Evolutionary conservation across 1,284 basidiomycete species (phyloP), one percentile per base, ranked within the genome.

Genomic region (Fistulina hepatica): DNA sequence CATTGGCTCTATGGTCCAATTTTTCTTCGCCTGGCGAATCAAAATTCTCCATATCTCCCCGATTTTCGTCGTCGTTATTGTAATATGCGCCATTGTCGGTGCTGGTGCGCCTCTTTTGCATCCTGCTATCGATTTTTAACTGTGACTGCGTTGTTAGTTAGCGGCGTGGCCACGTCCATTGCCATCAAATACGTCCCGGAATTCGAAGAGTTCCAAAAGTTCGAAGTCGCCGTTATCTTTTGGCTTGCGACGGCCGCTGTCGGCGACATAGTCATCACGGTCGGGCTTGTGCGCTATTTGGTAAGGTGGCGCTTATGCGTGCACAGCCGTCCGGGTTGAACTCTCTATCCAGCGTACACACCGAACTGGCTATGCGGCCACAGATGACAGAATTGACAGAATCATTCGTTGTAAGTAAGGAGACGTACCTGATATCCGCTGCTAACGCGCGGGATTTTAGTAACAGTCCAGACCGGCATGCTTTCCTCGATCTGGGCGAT

Each of bases 1-100:
- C 12, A 56, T 60, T 28, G 54, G 55, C 11, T 45, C 52, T 4
- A 45, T 53, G 30, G 55, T 61, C 10, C 59, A 64, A 43, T 39
- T 48, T 3, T 63, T 61, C 48, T 60, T 59, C 37, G 59, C 28
- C 8, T 31, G 28, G 28, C 28, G 28, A 10, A 31, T 31, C 28
- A 13, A 19, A 8, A 19, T 31, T 19, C 28, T 31, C 13, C 15
- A 31, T 16, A 31, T 31, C 15, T 16, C 15, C 28, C 19, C 15
- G 28, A 31, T 31, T 13, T 31, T 31, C 28, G 15, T 13, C n/a
- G 33, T 12, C n/a, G 11, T 46, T 2, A 41, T 43, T 13, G 31
- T 26, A 13, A 22, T 39, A 9, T 46, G 44, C 27, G 44, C 44
- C 17, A n/a, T 43, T n/a, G 41, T 42, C 21, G 43, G 43, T 21